A percentile compares a stretch with the other conserved stretches of the same genome.
These are phyloP conservation scores for Chalciporus piperatus DNA, from an alignment of 768 basidiomycete genomes.

Conservation along the genomic window DNA sequence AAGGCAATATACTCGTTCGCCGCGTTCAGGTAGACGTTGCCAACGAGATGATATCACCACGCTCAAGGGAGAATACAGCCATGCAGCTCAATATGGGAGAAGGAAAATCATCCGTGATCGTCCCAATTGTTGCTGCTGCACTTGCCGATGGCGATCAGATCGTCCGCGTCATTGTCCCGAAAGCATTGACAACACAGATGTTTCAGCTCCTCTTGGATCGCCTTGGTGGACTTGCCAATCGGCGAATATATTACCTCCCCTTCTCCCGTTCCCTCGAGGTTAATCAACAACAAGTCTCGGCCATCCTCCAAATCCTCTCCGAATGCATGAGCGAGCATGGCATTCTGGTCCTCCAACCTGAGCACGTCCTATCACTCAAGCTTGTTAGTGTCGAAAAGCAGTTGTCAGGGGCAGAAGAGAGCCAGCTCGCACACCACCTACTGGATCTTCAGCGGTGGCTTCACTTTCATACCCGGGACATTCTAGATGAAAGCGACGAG, in stretches of 20 bases:
- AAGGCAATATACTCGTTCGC: slow-evolving; percentile 21
- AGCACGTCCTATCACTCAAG: slow-evolving; percentile 31
- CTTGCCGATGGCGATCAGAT: slow-evolving; percentile 22
- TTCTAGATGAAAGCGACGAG: neutral
- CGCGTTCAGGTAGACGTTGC: slow-evolving; percentile 23
- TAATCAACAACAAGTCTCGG: neutral
- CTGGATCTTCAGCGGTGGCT: neutral
- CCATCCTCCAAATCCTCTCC: neutral
- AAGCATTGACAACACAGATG: slow-evolving; percentile 17
- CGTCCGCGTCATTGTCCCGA: slow-evolving; percentile 25
- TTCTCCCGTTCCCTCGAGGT: slow-evolving; percentile 19
- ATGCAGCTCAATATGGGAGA: neutral
- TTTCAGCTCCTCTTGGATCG: slow-evolving; percentile 24
- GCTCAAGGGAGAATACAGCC: slow-evolving; percentile 15
- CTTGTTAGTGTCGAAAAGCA: slow-evolving; percentile 21
- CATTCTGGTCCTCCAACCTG: slow-evolving; percentile 29
- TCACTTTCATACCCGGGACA: neutral
- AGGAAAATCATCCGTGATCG: neutral
- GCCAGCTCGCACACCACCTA: neutral
- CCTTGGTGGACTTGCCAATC: slow-evolving; percentile 22
- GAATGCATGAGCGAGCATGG: slow-evolving; percentile 20
- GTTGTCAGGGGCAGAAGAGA: neutral
- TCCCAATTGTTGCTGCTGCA: slow-evolving; percentile 8
- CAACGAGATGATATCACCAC: slow-evolving; percentile 27
- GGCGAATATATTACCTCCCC: slow-evolving; percentile 28